Conservation (phyloP, 148 eudicot species). For the Spergularia marina region DNA sequence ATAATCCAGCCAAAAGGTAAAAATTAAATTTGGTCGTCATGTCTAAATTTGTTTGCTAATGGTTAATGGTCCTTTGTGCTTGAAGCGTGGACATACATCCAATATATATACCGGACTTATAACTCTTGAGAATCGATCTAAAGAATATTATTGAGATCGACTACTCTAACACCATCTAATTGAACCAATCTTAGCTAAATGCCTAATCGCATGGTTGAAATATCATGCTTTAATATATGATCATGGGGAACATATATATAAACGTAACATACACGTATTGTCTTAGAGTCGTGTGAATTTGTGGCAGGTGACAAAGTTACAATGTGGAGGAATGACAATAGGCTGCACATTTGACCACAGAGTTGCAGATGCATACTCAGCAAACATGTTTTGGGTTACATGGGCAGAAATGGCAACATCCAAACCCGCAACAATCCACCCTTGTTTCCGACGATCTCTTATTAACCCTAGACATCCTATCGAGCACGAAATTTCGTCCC, state of each 20-base stretch:
- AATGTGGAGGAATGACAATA: constrained; percentile 52
- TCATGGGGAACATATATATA: background rate
- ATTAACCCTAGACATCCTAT: constrained; percentile 49
- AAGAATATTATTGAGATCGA: no score
- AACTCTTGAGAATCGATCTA: no score
- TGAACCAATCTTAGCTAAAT: no score
- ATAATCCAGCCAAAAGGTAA: no score
- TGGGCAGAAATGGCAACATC: constrained; percentile 60
- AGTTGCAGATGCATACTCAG: constrained; percentile 69
- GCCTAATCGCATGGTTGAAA: no score
- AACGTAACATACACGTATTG: background rate
- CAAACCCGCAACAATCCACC: constrained; percentile 28
- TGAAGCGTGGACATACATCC: no score
- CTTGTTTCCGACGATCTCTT: constrained; percentile 49
- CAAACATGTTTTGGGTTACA: constrained; percentile 70
- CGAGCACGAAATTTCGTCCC: constrained; percentile 3
- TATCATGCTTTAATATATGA: background rate
- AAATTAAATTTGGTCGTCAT: no score
- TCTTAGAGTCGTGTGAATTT: no score
- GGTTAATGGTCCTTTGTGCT: no score
- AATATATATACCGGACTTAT: no score
- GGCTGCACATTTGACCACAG: constrained; percentile 71
- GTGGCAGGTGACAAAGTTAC: constrained; percentile 51
- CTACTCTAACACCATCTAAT: no score
- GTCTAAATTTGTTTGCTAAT: no score